A percentile compares a stretch with the other conserved stretches of the same genome.
These are phyloP conservation scores for Brassica balearica DNA, from an alignment of 441 rosid genomes.

Conservation along the genomic window DNA sequence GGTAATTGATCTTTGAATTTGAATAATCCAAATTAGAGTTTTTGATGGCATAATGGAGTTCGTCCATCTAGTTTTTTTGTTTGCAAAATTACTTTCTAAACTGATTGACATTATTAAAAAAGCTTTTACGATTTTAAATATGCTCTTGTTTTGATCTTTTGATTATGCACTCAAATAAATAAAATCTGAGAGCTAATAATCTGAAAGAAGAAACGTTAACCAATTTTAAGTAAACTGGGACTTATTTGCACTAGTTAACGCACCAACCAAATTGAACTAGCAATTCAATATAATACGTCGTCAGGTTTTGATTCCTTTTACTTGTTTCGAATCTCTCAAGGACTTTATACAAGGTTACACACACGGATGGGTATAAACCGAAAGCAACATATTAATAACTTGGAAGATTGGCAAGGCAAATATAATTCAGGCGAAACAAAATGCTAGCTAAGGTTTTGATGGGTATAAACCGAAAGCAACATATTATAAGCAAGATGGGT, in stretches of 20 bases:
- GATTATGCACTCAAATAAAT: background rate
- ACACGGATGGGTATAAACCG: too few relatives aligned
- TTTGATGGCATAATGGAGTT: background rate
- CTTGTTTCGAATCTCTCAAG: too few relatives aligned
- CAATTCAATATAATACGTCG: background rate
- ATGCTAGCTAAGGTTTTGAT: too few relatives aligned
- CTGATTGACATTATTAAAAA: background rate
- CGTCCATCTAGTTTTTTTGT: background rate
- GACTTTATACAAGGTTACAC: too few relatives aligned
- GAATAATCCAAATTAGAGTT: background rate
- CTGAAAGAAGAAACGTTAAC: background rate
- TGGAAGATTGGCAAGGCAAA: too few relatives aligned
- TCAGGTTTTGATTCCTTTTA: background rate
- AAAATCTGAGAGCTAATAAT: background rate
- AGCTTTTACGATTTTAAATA: background rate
- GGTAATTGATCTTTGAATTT: constrained; percentile 21
- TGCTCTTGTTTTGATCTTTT: background rate
- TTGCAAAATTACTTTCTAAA: background rate
- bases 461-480: too few relatives aligned
- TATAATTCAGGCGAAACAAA: too few relatives aligned
- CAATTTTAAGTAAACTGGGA: background rate
- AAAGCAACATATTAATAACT: too few relatives aligned
- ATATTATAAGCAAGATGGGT: too few relatives aligned
- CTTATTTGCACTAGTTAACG: background rate
- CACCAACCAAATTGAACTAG: background rate